Base-by-base conservation (phyloP, 495 filamentous ascomycete species). In the Aspergillus cavernicola region DNA sequence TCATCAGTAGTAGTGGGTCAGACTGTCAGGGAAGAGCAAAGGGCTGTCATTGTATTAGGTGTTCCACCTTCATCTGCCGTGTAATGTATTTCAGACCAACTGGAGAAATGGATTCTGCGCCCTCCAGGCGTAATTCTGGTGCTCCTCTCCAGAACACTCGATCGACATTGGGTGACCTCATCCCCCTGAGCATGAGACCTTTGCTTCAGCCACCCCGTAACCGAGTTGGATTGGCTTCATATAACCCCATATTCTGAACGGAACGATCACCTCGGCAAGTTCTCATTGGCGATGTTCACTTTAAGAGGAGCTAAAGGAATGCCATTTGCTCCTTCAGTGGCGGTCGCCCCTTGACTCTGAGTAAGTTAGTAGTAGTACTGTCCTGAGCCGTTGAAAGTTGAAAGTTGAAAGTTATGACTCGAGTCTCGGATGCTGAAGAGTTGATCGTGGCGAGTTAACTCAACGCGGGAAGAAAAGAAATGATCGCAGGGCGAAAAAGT, bases 161-260 rank as follows among this genome's bases (percentile, higher is more conserved):
- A 71, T 71, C 66, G 64, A 68, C 69, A 70, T 61, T 69, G 65
- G 66, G 69, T 68, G 58, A 60, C 60, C 57, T 52, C 55, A 46
- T 53, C 19, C 22, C 40, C 41, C 23, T 46, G 42, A 54, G 52
- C 52, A 54, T 54, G 52, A 47, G 52, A 47, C 52, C 52, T 54
- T 46, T 53, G 46, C 24, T 53, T 47, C 41, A 54, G 52, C 52
- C 52, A 54, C 42, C 37, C 42, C 24, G 42, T 47, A 47, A 47
- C 44, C 44, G 31, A 36, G 50, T 13, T 26, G 35, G 42, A 47
- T 29, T 46, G 37, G 49, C 36, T 33, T 50, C 20, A 15, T 31
- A 11, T n/a, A 16, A 53, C 42, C 42, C 52, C 52, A 47, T 46
- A 54, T 47, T 47, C 28, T 41, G 33, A 10, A 16, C 35, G 39